phyloP scores from a whole-genome alignment of 1,284 basidiomycete species.

The Boletus chippewaensis region DNA sequence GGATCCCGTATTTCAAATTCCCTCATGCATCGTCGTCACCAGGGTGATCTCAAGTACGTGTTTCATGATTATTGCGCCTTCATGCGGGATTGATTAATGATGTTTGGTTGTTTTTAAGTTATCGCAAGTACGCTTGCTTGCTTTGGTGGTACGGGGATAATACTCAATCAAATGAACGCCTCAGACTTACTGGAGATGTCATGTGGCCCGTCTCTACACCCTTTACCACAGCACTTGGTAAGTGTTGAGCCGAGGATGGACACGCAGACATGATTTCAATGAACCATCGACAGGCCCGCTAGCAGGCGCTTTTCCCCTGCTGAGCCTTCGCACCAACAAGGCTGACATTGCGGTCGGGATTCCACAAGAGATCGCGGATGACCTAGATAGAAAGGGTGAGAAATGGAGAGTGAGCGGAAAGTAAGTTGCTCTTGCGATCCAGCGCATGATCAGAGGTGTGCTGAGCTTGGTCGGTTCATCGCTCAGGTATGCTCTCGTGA shows the following conservation, averaged over 20 bases:
- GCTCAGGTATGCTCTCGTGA: slow-evolving; percentile 30
- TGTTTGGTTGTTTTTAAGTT: slow-evolving; percentile 40
- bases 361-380: slow-evolving; percentile 53
- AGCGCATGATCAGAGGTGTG: not conserved
- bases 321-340: slow-evolving; percentile 91
- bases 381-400: slow-evolving; percentile 60
- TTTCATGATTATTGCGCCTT: not conserved
- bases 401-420: slow-evolving; percentile 81
- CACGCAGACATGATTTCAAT: slow-evolving; percentile 1
- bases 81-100: not conserved
- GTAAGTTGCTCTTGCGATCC: slow-evolving; percentile 40
- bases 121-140: slow-evolving; percentile 61
- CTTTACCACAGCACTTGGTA: slow-evolving; percentile 76
- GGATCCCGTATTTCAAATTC: not conserved
- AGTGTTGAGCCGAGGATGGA: slow-evolving; percentile 12
- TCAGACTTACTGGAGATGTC: slow-evolving; percentile 83
- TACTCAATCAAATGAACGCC: slow-evolving; percentile 23
- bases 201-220: slow-evolving; percentile 82
- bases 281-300: slow-evolving; percentile 53
- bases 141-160: slow-evolving; percentile 18
- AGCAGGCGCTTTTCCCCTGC: slow-evolving; percentile 70
- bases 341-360: slow-evolving; percentile 91
- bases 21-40: not conserved
- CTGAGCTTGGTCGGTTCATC: not conserved
- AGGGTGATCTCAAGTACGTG: slow-evolving; percentile 85